Evolutionary conservation across 345 rosid species (phyloP).

Genomic region (Eucalyptus sp.): DNA sequence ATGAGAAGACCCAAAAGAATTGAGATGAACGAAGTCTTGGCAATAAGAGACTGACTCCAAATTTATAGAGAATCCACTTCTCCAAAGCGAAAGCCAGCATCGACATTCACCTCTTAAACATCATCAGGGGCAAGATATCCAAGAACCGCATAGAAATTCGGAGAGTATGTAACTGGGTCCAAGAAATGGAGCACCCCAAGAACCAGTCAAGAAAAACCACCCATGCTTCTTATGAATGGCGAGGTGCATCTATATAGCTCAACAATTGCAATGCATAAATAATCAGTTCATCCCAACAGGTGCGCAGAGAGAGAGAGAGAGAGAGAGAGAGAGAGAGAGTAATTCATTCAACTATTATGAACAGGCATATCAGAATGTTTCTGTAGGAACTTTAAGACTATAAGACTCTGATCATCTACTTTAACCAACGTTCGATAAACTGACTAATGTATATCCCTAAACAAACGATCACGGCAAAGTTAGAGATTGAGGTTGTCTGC

Average conservation of each 20-base stretch:
- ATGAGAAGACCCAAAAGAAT: neutral
- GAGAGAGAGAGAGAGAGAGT: neutral
- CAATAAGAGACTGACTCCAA: neutral
- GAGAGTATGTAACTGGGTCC: neutral
- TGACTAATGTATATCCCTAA: neutral
- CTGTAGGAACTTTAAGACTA: neutral
- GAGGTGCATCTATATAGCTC: neutral
- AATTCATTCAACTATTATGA: neutral
- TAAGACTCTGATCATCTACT: neutral
- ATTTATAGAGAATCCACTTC: neutral
- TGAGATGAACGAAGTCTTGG: neutral
- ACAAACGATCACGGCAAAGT: neutral
- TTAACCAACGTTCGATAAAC: neutral
- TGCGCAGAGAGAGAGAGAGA: neutral
- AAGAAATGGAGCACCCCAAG: neutral
- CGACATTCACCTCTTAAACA: constrained; percentile 30
- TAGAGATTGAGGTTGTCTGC: neutral
- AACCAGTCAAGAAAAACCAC: neutral
- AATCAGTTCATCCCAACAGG: neutral
- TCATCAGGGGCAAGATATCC: constrained; percentile 46
- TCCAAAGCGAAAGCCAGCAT: neutral
- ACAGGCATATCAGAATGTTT: neutral
- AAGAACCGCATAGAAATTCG: constrained; percentile 20
- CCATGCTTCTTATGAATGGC: neutral
- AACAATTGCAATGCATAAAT: neutral